A percentile compares a stretch with the other conserved stretches of the same genome.
Evolutionary conservation across 2,329 filamentous ascomycete species (phyloP).

Genomic region (Paecilomyces fulvus): DNA sequence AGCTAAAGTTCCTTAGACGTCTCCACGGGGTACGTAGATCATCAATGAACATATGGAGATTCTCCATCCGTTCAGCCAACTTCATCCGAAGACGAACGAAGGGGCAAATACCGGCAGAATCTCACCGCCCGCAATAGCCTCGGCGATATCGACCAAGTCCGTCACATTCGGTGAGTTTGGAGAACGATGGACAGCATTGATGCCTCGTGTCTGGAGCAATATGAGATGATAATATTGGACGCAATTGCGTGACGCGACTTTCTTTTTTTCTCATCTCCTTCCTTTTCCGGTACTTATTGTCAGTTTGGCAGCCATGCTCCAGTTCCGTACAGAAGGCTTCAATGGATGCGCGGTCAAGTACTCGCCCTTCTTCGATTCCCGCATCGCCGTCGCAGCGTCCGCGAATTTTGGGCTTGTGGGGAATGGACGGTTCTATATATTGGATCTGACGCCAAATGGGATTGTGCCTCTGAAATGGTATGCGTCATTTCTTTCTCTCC

Average conservation of each 20-base stretch:
- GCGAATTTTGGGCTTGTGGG: conserved; percentile 96
- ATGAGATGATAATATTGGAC: not conserved
- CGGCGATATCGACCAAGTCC: conserved; percentile 2
- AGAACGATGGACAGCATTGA: not conserved
- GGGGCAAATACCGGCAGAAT: not conserved
- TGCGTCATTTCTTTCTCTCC: conserved; percentile 13
- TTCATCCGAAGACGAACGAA: not conserved
- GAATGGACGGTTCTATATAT: conserved; percentile 80
- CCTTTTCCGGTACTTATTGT: conserved; percentile 2
- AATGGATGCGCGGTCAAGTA: conserved; percentile 98
- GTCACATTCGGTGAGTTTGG: not conserved
- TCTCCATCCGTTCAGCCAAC: not conserved
- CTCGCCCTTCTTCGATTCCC: conserved; percentile 94
- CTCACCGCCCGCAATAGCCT: not conserved
- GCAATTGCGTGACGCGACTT: not conserved
- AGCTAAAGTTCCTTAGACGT: not conserved
- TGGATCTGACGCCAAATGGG: conserved; percentile 74
- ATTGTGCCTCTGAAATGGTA: conserved; percentile 78
- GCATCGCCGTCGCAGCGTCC: conserved; percentile 81
- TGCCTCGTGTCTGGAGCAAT: not conserved
- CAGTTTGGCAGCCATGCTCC: conserved; percentile 58
- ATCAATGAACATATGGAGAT: not conserved
- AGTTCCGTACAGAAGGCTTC: conserved; percentile 87
- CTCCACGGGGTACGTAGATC: not conserved
- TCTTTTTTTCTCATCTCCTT: not conserved